phyloP scores from a whole-genome alignment of 2,329 filamentous ascomycete genomes.

The Colletotrichum sp. region DNA sequence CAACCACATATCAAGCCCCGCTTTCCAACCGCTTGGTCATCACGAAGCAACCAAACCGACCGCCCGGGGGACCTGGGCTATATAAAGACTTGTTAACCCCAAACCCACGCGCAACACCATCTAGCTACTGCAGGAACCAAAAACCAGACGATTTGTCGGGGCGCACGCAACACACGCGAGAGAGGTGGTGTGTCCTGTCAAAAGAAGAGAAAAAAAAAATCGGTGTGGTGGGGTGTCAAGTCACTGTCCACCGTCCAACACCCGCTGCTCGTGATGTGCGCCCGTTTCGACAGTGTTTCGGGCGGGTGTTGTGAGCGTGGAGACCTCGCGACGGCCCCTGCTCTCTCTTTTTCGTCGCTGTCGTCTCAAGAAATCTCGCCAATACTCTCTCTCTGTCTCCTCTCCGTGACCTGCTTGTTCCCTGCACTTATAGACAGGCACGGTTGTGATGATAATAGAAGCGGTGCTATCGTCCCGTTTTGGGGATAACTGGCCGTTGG shows the following conservation, averaged over 20 bases:
- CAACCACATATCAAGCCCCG: neutral
- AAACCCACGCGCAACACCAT: neutral
- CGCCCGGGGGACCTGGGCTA: neutral
- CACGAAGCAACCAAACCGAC: neutral
- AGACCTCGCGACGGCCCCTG: neutral
- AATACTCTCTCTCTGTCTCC: neutral
- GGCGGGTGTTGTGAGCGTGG: neutral
- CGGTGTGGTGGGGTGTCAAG: neutral
- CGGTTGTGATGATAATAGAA: neutral
- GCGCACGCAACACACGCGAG: neutral
- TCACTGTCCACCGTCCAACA: neutral
- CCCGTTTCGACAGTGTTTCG: constrained; percentile 21
- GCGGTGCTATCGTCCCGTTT: neutral
- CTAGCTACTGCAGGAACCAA: neutral
- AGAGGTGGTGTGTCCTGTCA: neutral
- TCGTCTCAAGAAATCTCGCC: neutral
- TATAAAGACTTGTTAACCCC: neutral
- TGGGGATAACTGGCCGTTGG: neutral
- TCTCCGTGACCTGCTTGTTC: neutral
- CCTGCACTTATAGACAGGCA: neutral
- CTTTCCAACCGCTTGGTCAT: neutral
- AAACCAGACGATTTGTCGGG: neutral
- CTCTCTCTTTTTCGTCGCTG: neutral
- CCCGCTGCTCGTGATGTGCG: neutral
- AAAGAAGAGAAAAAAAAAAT: neutral